Evolutionary conservation across 2,329 filamentous ascomycete species (phyloP).

Genomic region (Arthrinium phaeospermum): DNA sequence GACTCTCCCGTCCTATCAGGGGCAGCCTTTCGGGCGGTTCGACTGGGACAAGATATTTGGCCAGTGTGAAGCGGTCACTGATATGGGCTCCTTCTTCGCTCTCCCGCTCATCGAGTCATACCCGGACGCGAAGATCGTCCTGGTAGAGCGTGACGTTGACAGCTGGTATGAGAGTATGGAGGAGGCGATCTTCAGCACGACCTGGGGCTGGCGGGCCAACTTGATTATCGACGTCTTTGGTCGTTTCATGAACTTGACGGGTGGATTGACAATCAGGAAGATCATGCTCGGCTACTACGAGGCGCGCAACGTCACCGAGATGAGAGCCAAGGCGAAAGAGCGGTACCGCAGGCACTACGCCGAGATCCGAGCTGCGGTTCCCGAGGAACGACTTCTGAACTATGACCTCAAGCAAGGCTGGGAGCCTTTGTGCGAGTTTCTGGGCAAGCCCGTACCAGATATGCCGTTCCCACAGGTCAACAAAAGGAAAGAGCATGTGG

Average conservation of each 20-base stretch:
- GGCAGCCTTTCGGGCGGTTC: background rate
- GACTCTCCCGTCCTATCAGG: background rate
- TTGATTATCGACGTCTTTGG: slow-evolving; percentile 6
- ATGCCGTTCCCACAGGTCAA: slow-evolving; percentile 52
- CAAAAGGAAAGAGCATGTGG: slow-evolving; percentile 33
- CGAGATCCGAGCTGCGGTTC: slow-evolving; percentile 36
- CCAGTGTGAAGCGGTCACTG: slow-evolving; percentile 7
- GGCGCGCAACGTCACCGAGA: background rate
- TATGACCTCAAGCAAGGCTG: slow-evolving; percentile 42
- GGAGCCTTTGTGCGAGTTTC: slow-evolving; percentile 44
- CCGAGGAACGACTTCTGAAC: slow-evolving; percentile 38
- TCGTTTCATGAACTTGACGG: background rate
- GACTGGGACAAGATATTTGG: slow-evolving; percentile 18
- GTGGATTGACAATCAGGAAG: slow-evolving; percentile 1
- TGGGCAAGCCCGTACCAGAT: slow-evolving; percentile 40
- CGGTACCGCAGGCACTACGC: slow-evolving; percentile 32
- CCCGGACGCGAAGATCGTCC: slow-evolving; percentile 17
- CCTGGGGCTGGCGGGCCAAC: slow-evolving; percentile 5
- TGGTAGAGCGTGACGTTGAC: slow-evolving; percentile 7
- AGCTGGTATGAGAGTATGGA: slow-evolving; percentile 4
- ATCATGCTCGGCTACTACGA: background rate
- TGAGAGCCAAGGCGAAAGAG: background rate
- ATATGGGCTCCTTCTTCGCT: slow-evolving; percentile 14
- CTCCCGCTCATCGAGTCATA: slow-evolving; percentile 8
- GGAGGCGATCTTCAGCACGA: slow-evolving; percentile 4